Percentiles rank a stretch among this genome's conserved stretches.
Evolutionary conservation across 805 yeast species (phyloP).

Genomic region (Kurtzmaniella cleridarum): DNA sequence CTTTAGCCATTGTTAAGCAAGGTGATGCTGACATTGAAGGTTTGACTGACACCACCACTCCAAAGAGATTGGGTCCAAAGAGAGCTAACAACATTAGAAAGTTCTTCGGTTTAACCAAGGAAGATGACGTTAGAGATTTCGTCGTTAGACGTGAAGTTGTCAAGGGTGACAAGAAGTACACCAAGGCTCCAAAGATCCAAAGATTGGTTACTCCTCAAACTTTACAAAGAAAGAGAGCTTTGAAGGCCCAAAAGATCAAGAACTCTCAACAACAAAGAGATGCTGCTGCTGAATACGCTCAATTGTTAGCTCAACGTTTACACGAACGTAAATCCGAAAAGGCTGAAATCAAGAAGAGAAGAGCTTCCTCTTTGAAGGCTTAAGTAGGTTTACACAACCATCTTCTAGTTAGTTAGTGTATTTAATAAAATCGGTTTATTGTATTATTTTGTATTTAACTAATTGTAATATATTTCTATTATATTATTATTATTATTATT

Average conservation of each 20-base stretch:
- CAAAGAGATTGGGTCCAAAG: slow-evolving; percentile 99
- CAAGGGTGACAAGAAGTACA: slow-evolving; percentile 97
- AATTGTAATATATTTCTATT: neutral
- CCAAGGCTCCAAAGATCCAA: slow-evolving; percentile 99
- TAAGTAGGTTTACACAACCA: slow-evolving; percentile 25
- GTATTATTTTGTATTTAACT: neutral
- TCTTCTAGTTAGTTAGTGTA: slow-evolving; percentile 16
- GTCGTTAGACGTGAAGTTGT: slow-evolving; percentile 97
- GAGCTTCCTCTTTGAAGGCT: slow-evolving; percentile 98
- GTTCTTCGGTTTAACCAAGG: slow-evolving; percentile 97
- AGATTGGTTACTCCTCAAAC: slow-evolving; percentile 99
- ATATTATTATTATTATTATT: too few species aligned
- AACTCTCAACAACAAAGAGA: slow-evolving; percentile 99
- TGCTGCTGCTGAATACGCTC: slow-evolving; percentile 99
- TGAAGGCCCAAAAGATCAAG: slow-evolving; percentile 87
- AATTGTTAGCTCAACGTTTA: slow-evolving; percentile 95
- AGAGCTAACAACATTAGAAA: slow-evolving; percentile 99
- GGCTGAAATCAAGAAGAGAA: slow-evolving; percentile 99
- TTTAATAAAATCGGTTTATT: slow-evolving; percentile 12
- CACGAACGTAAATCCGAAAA: slow-evolving; percentile 97
- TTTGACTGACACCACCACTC: slow-evolving; percentile 88
- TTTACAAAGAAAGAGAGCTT: slow-evolving; percentile 98
- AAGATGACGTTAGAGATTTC: slow-evolving; percentile 81
- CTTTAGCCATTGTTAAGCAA: slow-evolving; percentile 92
- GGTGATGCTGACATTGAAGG: slow-evolving; percentile 96